Conservation (phyloP, 78 protist genomes). For the Tieghemostelium lacteum region DNA sequence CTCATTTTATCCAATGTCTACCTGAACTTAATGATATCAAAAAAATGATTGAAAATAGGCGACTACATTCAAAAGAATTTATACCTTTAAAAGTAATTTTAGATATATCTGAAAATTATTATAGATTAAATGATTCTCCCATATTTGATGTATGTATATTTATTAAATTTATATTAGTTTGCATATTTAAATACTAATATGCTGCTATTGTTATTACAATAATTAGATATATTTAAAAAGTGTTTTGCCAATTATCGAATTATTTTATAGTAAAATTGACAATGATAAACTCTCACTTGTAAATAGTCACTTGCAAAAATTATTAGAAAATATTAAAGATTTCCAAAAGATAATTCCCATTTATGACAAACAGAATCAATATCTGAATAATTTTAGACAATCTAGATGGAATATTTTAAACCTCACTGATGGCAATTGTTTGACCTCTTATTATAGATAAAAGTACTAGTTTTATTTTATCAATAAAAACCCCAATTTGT, state of each 20-base stretch:
- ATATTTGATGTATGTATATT: constrained; percentile 18
- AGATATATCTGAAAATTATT: constrained; percentile 64
- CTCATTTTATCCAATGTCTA: background rate
- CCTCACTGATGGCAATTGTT: constrained; percentile 16
- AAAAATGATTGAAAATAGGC: background rate
- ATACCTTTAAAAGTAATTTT: constrained; percentile 44
- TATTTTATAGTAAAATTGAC: constrained; percentile 27
- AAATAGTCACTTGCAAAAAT: constrained; percentile 14
- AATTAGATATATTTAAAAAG: background rate
- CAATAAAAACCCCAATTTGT: too few species aligned
- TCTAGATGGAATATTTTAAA: constrained; percentile 19
- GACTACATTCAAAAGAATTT: constrained; percentile 22
- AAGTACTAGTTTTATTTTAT: too few species aligned
- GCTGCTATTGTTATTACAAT: too few species aligned
- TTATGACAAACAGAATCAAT: constrained; percentile 10
- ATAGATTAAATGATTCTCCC: constrained; percentile 45
- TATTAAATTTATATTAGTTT: background rate
- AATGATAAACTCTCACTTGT: constrained; percentile 34
- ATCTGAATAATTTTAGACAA: constrained; percentile 9
- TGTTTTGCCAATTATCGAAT: constrained; percentile 25
- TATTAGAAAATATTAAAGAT: background rate
- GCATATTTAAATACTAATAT: background rate
- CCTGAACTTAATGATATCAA: background rate
- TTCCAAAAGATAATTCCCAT: background rate
- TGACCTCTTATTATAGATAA: constrained; percentile 14